phyloP scores from a whole-genome alignment of 805 yeast species.

The Candida pseudoglaebosa region DNA sequence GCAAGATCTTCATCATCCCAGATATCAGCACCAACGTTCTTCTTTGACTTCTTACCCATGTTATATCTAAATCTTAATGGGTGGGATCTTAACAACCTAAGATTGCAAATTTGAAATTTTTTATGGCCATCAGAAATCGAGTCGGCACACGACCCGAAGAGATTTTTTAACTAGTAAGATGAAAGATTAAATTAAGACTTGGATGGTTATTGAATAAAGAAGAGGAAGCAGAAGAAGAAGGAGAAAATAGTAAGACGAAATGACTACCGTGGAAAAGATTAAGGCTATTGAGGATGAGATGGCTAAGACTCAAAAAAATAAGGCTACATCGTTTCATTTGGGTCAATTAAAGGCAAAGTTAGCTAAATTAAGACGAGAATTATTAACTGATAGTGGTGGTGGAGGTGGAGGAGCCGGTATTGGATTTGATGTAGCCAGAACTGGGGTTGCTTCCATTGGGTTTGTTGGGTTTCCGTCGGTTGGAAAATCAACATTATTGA shows the following conservation, averaged over 20 bases:
- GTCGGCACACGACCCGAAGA: conserved; percentile 14
- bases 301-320: conserved; percentile 97
- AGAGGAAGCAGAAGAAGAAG: no score
- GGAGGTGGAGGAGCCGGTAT: conserved; percentile 87
- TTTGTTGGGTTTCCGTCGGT: conserved; percentile 99
- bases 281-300: conserved; percentile 94
- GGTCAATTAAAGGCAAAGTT: conserved; percentile 96
- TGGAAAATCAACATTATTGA: conserved; percentile 79
- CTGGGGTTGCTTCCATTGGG: conserved; percentile 97
- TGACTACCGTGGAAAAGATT: conserved; percentile 56
- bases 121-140: conserved; percentile 10
- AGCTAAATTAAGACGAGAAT: conserved; percentile 91
- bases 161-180: conserved; percentile 8
- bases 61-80: conserved; percentile 11
- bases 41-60: conserved; percentile 60
- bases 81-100: no score
- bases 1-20: conserved; percentile 78
- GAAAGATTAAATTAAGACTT: no score
- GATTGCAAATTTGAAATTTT: no score
- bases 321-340: conserved; percentile 95
- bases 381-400: conserved; percentile 59
- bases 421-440: conserved; percentile 98
- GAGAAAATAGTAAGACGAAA: conserved; percentile 7
- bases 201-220: no score
- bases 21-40: conserved; percentile 64